Conservation (phyloP, 768 basidiomycete species). For the Terana coerulea region DNA sequence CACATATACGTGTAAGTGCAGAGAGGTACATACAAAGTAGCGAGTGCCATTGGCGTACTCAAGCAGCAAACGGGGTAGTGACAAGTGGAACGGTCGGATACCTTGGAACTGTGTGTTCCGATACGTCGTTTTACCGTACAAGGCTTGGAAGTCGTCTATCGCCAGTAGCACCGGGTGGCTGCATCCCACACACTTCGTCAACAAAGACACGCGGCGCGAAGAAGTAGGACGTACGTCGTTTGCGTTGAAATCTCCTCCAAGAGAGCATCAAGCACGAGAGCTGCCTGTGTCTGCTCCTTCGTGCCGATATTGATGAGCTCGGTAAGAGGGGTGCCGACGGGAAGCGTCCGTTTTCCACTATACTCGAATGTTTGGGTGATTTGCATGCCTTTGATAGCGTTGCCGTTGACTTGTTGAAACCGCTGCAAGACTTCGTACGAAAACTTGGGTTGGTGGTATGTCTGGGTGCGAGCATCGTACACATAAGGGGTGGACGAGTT, state of each 20-base stretch:
- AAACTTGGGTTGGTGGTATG: slow-evolving; percentile 69
- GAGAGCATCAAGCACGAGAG: slow-evolving; percentile 53
- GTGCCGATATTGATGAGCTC: slow-evolving; percentile 58
- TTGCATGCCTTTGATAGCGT: slow-evolving; percentile 38
- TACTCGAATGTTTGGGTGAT: slow-evolving; percentile 21
- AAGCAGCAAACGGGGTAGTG: slow-evolving; percentile 71
- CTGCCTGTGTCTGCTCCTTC: slow-evolving; percentile 48
- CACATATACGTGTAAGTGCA: slow-evolving; percentile 2
- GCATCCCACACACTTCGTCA: no score
- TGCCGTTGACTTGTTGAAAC: slow-evolving; percentile 54
- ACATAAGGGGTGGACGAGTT: slow-evolving; percentile 69
- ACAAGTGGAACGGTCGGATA: slow-evolving; percentile 75
- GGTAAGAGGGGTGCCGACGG: slow-evolving; percentile 44
- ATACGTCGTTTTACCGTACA: slow-evolving; percentile 69
- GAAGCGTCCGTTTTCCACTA: slow-evolving; percentile 37
- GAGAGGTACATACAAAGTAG: slow-evolving; percentile 52
- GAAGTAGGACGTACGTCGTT: slow-evolving; percentile 45
- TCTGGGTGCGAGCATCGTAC: slow-evolving; percentile 74
- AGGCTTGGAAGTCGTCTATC: slow-evolving; percentile 82
- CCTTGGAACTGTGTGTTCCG: slow-evolving; percentile 66
- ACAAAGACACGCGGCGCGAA: no score
- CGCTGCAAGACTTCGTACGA: slow-evolving; percentile 63
- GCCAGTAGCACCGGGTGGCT: slow-evolving; percentile 81
- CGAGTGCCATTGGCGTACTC: slow-evolving; percentile 74
- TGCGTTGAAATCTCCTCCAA: slow-evolving; percentile 63